A percentile compares a stretch with the other conserved stretches of the same genome.
These are phyloP conservation scores for Scytalidium lignicola DNA, from an alignment of 2,329 filamentous ascomycete species.

Conservation along the genomic window DNA sequence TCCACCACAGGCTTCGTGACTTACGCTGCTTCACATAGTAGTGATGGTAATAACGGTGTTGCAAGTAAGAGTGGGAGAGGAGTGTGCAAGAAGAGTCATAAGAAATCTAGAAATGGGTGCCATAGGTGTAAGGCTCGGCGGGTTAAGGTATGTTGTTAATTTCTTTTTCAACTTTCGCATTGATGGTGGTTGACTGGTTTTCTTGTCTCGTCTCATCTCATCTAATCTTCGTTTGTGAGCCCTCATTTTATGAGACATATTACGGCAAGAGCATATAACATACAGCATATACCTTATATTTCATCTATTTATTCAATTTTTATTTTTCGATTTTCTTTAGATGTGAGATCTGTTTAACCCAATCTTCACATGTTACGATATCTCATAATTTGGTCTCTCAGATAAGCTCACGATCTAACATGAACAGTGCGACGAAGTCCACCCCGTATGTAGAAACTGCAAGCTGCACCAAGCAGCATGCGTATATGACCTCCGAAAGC, in stretches of 20 bases:
- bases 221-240: too few relatives aligned
- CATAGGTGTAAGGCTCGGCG: conserved; percentile 25
- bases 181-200: background rate
- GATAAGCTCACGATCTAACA: background rate
- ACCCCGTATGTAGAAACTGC: conserved; percentile 16
- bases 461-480: conserved; percentile 13
- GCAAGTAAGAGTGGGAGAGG: background rate
- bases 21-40: background rate
- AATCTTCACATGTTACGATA: too few relatives aligned
- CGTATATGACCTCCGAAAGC: conserved; percentile 6
- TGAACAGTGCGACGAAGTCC: conserved; percentile 18
- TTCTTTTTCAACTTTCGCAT: background rate
- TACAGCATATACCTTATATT: background rate
- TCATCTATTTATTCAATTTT: too few relatives aligned
- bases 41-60: background rate
- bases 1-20: too few relatives aligned
- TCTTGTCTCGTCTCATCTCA: too few relatives aligned
- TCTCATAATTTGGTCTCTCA: too few relatives aligned
- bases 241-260: too few relatives aligned
- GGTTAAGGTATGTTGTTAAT: conserved; percentile 29
- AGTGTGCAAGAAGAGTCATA: conserved; percentile 16
- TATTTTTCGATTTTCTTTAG: background rate
- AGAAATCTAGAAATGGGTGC: conserved; percentile 28
- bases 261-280: background rate
- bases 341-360: background rate